Base-by-base conservation (phyloP, 2,329 filamentous ascomycete genomes). In the Thyridium curvatum region DNA sequence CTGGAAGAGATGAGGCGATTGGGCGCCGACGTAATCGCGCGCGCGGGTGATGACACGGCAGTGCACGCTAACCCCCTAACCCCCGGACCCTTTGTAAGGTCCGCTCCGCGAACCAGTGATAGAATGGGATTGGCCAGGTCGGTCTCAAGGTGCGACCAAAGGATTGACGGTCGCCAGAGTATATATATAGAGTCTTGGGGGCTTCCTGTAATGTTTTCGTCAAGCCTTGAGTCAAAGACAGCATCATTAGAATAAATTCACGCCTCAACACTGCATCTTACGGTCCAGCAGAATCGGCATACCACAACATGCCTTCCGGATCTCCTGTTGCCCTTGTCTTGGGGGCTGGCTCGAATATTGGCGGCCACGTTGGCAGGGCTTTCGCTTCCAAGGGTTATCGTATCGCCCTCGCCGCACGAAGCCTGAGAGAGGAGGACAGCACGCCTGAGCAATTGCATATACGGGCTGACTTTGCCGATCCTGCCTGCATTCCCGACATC, bases 381-480 rank as follows among this genome's bases (percentile, higher is more conserved):
- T 68, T 70, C 44, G 53, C 59, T 9, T 41, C 51, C 2, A 60
- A 63, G 34, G 66, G 66, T 39, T 70, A 69, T 52, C 59, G 57
- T 41, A 54, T 69, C 18, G 67, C 64, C 8, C 48, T 64, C 5
- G 61, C 57, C 12, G 54, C 64, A 8, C 51, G 65, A 18, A 53
- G 41, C 6, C 34, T 52, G 12, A 52, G 54, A 3, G 52, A 59
- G n/a, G 51, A 53, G 21, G 50, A 55, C 15, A 54, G 45, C 30
- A 48, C 47, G 3, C 38, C 43, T 4, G 43, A 52, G 3, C 46
- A 63, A 32, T 38, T 65, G 15, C 44, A 59, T 31, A 54, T 67
- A 33, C 41, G 42, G 16, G 48, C 46, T 34, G 66, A 71, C 43
- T 51, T 69, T 8, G 46, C 54, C 1, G 46, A 64, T 10, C 53